Percentiles rank a stretch among this genome's conserved stretches.
These are phyloP conservation scores for Groenewaldozyma tartarivorans DNA, from an alignment of 805 yeast genomes.

Conservation along the genomic window DNA sequence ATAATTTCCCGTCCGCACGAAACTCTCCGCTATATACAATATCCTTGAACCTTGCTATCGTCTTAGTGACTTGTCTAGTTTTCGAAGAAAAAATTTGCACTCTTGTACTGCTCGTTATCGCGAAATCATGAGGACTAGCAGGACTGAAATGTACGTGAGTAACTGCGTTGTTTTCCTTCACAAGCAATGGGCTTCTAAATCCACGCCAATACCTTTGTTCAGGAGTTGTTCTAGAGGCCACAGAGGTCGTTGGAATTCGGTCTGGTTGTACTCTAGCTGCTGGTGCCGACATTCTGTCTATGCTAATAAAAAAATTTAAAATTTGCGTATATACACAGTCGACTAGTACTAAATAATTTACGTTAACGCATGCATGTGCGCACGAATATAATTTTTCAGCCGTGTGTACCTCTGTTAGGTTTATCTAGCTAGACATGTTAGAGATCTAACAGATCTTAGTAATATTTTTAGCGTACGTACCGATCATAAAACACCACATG, in stretches of 20 bases:
- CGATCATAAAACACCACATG: too few species aligned
- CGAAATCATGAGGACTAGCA: conserved; percentile 78
- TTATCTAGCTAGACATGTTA: too few species aligned
- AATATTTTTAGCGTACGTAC: too few species aligned
- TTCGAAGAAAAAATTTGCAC: conserved; percentile 90
- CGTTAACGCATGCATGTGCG: too few species aligned
- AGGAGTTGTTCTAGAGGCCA: conserved; percentile 59
- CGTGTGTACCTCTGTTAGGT: too few species aligned
- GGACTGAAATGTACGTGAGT: conserved; percentile 86
- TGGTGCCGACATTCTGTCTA: conserved; percentile 65
- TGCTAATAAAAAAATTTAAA: too few species aligned
- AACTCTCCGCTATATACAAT: conserved; percentile 88
- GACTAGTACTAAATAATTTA: too few species aligned
- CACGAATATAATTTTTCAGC: too few species aligned
- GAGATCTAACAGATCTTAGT: too few species aligned
- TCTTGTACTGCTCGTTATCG: conserved; percentile 83
- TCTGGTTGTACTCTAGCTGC: conserved; percentile 55
- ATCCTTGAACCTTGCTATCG: conserved; percentile 81
- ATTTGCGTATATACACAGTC: too few species aligned
- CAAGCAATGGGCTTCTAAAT: conserved; percentile 73
- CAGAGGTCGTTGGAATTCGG: conserved; percentile 69
- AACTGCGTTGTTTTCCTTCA: conserved; percentile 89
- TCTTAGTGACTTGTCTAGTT: conserved; percentile 82
- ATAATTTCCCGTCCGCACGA: conserved; percentile 79
- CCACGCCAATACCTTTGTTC: conserved; percentile 94